Base-by-base conservation (phyloP, 257 asterid genomes). In the Orobanche coerulescens region DNA sequence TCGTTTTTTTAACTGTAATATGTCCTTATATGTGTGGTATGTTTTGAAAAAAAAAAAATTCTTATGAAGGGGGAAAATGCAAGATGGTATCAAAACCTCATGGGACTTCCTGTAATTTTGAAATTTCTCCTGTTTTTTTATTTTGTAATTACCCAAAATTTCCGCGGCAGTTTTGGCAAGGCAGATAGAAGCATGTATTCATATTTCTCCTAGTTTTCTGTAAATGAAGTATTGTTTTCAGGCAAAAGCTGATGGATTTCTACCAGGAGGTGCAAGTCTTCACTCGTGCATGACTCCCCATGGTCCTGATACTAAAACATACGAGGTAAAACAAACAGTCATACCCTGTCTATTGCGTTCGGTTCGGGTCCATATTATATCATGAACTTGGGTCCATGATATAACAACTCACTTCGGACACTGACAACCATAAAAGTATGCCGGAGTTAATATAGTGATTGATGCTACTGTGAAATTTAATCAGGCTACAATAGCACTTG, bases 271-370 rank as follows among this genome's bases (percentile, higher is more conserved):
- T 19, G 97, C 97, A 52, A 93, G 97, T 79, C 98, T 93, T 19
- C 98, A 93, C 69, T 88, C 95, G 73, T 84, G 98, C 86, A 89
- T 93, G 98, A 93, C 97, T 65, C 97, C 97, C 42, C 98, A 93
- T 68, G 97, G 98, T 34, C 98, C 97, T 9, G 97, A 92, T 73
- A 86, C 98, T 36, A 92, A 84, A 78, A 81, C 98, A 22, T 92
- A 64, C 4, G 98, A 92, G 97, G 98, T 92, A 77, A 65, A 5
- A 34, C 46, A 30, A 46, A 58, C 37, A 25, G 16, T 75, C 34
- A 26, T 19, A 15, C 39, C 54, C n/a, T 39, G 14, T 23, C 39
- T 22, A 23, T 50, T 0, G 13, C 22, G 13, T 36, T 19, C 37
- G 10, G 11, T 28, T 26, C 3, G 12, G 23, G 37, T 6, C 4